Percentiles rank a stretch among this genome's conserved stretches.
Conservation (phyloP, 2,329 filamentous ascomycete genomes). For the Magnaporthiopsis incrustans region DNA sequence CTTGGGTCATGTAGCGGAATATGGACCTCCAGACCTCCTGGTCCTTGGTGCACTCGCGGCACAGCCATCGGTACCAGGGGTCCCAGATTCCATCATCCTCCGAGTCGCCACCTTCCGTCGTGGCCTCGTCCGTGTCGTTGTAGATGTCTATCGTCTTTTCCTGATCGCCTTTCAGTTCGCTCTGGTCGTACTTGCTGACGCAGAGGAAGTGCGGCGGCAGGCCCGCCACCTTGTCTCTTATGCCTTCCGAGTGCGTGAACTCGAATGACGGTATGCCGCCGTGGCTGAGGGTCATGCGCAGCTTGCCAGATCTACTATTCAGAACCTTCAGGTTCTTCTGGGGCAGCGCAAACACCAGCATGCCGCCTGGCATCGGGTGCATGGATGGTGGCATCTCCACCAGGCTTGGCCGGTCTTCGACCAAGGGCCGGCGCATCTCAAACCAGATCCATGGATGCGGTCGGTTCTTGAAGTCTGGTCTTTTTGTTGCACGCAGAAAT, state of each 20-base stretch:
- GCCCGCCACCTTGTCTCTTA: background rate
- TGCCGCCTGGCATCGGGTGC: background rate
- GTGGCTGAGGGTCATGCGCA: background rate
- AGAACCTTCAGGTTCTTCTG: background rate
- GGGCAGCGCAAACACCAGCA: background rate
- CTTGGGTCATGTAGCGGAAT: background rate
- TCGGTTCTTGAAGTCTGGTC: background rate
- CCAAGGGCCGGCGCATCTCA: background rate
- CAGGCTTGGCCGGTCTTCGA: background rate
- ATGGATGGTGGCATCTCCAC: background rate
- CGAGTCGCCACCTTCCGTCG: background rate
- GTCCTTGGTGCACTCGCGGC: background rate
- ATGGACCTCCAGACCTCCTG: background rate
- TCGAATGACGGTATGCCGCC: background rate
- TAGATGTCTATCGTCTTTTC: background rate
- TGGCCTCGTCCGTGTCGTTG: background rate
- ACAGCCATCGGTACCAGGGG: background rate
- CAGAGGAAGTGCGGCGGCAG: background rate
- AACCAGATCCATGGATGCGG: background rate
- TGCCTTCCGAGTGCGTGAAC: background rate
- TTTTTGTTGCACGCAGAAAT: background rate
- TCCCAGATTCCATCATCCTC: background rate
- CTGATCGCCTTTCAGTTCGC: background rate
- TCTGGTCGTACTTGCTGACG: background rate
- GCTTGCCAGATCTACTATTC: background rate